Conservation (phyloP, 371 early-diverging fungal genomes). For the Rozella allomycis region DNA sequence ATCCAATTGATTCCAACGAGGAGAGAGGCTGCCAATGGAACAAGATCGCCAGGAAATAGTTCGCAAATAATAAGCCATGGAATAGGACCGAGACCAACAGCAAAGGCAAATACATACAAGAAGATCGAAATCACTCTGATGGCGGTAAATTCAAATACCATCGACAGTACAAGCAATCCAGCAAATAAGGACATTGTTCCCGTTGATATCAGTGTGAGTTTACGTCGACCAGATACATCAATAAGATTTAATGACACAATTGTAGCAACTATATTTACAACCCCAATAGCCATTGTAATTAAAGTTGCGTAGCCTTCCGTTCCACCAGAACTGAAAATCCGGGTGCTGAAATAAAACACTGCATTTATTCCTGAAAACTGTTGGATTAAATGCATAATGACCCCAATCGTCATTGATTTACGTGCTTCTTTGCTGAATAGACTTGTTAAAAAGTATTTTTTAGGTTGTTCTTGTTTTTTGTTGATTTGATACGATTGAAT, state of each 20-base stretch:
- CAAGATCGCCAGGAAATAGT: conserved; percentile 11
- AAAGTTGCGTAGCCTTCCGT: not conserved
- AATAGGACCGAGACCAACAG: conserved; percentile 9
- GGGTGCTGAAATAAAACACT: conserved; percentile 2
- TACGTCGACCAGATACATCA: conserved; percentile 8
- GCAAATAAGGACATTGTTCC: not conserved
- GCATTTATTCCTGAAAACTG: conserved; percentile 8
- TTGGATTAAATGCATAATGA: conserved; percentile 4
- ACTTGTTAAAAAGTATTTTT: no score
- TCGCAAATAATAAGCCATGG: conserved; percentile 19
- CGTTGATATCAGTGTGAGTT: conserved; percentile 4
- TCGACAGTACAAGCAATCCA: not conserved
- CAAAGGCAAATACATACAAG: conserved; percentile 8
- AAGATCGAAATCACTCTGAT: not conserved
- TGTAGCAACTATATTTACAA: not conserved
- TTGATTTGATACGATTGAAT: no score
- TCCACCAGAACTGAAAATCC: conserved; percentile 2
- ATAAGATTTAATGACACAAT: conserved; percentile 2
- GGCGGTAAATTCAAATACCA: not conserved
- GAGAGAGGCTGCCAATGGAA: conserved; percentile 9
- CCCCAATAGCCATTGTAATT: not conserved
- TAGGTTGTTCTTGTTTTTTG: no score
- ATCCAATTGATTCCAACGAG: conserved; percentile 16
- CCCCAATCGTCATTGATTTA: no score
- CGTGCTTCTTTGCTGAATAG: no score